Evolutionary conservation across 2,329 filamentous ascomycete species (phyloP), one percentile per base, ranked within the genome.

Genomic region (Thelonectria rubi): DNA sequence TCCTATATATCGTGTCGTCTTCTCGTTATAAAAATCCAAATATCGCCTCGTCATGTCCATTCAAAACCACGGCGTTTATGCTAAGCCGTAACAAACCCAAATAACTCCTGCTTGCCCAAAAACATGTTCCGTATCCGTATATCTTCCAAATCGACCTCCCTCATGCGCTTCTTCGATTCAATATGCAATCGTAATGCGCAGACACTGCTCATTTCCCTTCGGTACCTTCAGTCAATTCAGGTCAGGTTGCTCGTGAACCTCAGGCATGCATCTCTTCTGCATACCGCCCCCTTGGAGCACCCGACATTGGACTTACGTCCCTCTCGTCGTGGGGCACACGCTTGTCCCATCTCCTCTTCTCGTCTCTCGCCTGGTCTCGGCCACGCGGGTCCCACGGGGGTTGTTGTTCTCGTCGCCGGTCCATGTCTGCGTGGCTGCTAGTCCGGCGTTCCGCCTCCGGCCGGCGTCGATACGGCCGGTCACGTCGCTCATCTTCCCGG

Each of bases 341-440:
- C 60, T 76, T 74, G 15, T 76, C 75, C 67, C 74, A 75, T 48
- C 76, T 77, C 63, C 75, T 76, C 20, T 74, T 72, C 5, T 78
- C 73, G 9, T 76, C 71, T 55, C 73, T 70, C 11, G 74, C 62
- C 17, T 74, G 72, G 3, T 77, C 76, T 39, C 74, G 68, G 15
- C 73, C 67, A 46, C 75, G 72, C 15, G 68, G 50, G 37, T 80
- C 78, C 67, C 76, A 76, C 7, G 73, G 68, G 7, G 73, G 68
- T 7, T 69, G 68, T 55, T 74, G 69, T 17, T 78, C 77, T 11
- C 78, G 74, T 46, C 77, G 73, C 20, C 81, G 75, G 61, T 83
- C 82, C 34, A 79, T 74, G 61, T 84, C 82, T 21, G 81, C 80
- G 61, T 84, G 82, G 66, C 82, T 84, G 72, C 82, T 83, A 3